Percentiles rank a stretch among this genome's conserved stretches.
Conservation (phyloP, 2,329 filamentous ascomycete genomes). For the Leptographium lundbergii region DNA sequence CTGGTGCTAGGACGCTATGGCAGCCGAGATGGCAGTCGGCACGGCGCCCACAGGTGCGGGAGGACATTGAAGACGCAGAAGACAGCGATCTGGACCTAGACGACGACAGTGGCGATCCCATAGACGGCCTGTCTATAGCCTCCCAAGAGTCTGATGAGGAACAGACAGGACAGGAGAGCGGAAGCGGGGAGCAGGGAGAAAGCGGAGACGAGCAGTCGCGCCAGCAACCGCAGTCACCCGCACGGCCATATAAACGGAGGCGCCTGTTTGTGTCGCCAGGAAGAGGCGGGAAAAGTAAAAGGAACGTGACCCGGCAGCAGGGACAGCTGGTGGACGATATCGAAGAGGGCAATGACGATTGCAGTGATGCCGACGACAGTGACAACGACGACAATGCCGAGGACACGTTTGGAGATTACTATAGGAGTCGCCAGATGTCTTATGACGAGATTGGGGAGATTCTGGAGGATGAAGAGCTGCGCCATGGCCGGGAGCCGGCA, state of each 20-base stretch:
- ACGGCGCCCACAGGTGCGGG: not conserved
- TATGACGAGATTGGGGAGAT: constrained; percentile 6
- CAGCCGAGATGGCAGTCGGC: not conserved
- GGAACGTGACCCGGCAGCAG: not conserved
- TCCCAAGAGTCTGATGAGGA: not conserved
- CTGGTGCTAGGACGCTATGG: not conserved
- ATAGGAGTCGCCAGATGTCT: not conserved
- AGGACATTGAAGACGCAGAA: constrained; percentile 9
- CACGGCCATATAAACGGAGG: constrained; percentile 8
- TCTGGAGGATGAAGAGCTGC: constrained; percentile 3
- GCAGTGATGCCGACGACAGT: not conserved
- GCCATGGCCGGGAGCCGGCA: not conserved
- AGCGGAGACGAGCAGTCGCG: not conserved
- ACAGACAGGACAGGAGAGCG: not conserved
- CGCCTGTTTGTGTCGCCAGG: constrained; percentile 6
- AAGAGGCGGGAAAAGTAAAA: not conserved
- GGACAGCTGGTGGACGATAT: not conserved
- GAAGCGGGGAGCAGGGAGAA: too few relatives aligned
- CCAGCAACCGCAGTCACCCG: not conserved
- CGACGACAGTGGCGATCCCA: not conserved
- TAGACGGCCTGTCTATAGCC: not conserved
- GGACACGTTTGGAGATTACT: not conserved
- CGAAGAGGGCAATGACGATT: not conserved
- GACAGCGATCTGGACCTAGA: not conserved
- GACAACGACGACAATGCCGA: not conserved